Conservation (phyloP, 805 yeast species). For the Suhomyces pyralidae region DNA sequence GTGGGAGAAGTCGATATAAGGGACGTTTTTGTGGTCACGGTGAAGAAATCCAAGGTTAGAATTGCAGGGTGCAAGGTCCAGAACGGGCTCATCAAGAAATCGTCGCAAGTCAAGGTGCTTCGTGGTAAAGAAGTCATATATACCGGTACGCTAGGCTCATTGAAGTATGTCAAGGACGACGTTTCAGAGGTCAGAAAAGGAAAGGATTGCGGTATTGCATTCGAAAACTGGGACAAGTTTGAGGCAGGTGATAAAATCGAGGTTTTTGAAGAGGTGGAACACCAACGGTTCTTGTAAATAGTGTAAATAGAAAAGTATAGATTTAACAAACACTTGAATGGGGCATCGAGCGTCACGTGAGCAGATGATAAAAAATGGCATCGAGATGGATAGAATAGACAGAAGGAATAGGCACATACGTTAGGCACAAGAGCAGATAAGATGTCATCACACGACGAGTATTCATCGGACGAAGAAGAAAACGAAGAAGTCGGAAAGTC, state of each 20-base stretch:
- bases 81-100: conserved; percentile 63
- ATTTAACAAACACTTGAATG: no score
- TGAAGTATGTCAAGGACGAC: conserved; percentile 82
- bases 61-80: conserved; percentile 87
- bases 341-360: background rate
- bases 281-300: conserved; percentile 56
- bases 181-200: conserved; percentile 77
- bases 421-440: background rate
- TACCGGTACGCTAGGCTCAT: conserved; percentile 63
- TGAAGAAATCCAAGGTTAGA: conserved; percentile 51
- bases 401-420: background rate
- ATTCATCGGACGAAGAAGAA: conserved; percentile 53
- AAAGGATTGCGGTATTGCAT: conserved; percentile 82
- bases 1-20: conserved; percentile 66
- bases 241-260: conserved; percentile 74
- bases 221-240: conserved; percentile 65
- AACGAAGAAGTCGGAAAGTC: conserved; percentile 26
- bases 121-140: conserved; percentile 48
- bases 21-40: conserved; percentile 67
- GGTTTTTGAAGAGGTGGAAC: conserved; percentile 61
- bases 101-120: conserved; percentile 54
- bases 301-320: background rate
- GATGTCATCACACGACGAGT: conserved; percentile 45
- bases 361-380: background rate
- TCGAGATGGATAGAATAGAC: background rate